These are phyloP conservation scores for Beauveria asiatica DNA, from an alignment of 2,329 filamentous ascomycete species.

Conservation along the genomic window DNA sequence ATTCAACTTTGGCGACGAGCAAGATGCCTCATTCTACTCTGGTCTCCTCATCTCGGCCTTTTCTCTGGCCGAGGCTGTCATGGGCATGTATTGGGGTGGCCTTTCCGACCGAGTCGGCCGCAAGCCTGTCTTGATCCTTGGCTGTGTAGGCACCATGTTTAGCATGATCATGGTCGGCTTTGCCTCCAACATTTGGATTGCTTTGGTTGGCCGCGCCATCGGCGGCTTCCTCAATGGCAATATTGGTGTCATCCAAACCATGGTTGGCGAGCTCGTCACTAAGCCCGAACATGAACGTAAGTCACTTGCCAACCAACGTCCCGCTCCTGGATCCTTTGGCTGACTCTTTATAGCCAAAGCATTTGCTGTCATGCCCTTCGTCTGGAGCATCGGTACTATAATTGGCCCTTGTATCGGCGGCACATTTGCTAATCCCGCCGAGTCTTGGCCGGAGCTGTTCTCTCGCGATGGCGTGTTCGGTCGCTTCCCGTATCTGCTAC, in stretches of 20 bases:
- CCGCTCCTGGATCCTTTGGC: constrained; percentile 5
- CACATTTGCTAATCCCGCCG: constrained; percentile 69
- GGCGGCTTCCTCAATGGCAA: constrained; percentile 86
- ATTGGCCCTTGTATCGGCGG: constrained; percentile 84
- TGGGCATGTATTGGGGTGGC: constrained; percentile 81
- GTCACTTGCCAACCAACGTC: constrained; percentile 24
- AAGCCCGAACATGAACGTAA: constrained; percentile 79
- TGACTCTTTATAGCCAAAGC: constrained; percentile 53
- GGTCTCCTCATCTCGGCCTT: constrained; percentile 83
- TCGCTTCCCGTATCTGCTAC: constrained; percentile 76
- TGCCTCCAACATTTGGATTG: constrained; percentile 75
- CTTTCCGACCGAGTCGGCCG: constrained; percentile 75
- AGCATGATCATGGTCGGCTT: constrained; percentile 80
- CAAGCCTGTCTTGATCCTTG: constrained; percentile 76
- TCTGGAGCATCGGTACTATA: constrained; percentile 87
- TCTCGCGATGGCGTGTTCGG: constrained; percentile 61
- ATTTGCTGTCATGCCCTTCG: constrained; percentile 88
- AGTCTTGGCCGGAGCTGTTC: constrained; percentile 65
- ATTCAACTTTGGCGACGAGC: constrained; percentile 61
- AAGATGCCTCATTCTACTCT: constrained; percentile 79
- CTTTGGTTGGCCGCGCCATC: constrained; percentile 64
- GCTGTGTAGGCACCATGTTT: constrained; percentile 72
- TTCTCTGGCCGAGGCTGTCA: constrained; percentile 71
- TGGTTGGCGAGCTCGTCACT: constrained; percentile 81
- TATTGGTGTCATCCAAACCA: constrained; percentile 83